Evolutionary conservation across 495 filamentous ascomycete species (phyloP), one percentile per base, ranked within the genome.

Genomic region (Apiosordaria backusii): DNA sequence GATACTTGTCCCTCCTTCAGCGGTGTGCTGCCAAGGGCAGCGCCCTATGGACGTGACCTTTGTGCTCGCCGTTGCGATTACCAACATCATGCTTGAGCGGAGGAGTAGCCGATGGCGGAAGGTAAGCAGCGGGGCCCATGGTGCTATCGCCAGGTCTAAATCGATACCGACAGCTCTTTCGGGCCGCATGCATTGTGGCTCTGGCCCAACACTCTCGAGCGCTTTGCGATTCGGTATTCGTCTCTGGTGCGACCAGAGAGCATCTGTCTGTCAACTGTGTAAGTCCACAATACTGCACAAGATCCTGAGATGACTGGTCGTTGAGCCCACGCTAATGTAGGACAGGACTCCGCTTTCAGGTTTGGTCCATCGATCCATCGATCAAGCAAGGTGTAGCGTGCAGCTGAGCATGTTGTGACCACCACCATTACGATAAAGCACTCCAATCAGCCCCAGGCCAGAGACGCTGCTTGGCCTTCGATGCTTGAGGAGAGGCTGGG

Each of bases 261-360:
- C 10, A 45, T 45, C 35, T 45, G 35, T 13, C 35, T 13, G 35
- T 45, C 35, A 45, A 7, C 16, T 13, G 35, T 45, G 35, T 45
- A 55, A 63, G 21, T 24, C 61, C 19, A 45, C 58, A 50, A 61
- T 35, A 21, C 27, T 45, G 45, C 25, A 1, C 3, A 13, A 7
- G 21, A 50, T 55, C 57, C 21, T n/a, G 60, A 62, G 52, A 26
- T 67, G 60, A 61, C 25, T 64, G 66, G 66, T 18, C 57, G 15
- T n/a, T 7, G 21, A 6, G 25, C n/a, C 1, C 50, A 40, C 66
- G 66, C 66, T 64, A 67, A 67, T 60, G 65, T 60, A 62, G 16
- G 53, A 29, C 60, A 19, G 35, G 60, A n/a, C 16, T 67, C 54
- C 54, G 65, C 35, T 50, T 50, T n/a, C 52, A 19, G 22, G n/a